Evolutionary conservation across 116 monocot genomes (phyloP).

Genomic region (Dioscorea cayenensis): DNA sequence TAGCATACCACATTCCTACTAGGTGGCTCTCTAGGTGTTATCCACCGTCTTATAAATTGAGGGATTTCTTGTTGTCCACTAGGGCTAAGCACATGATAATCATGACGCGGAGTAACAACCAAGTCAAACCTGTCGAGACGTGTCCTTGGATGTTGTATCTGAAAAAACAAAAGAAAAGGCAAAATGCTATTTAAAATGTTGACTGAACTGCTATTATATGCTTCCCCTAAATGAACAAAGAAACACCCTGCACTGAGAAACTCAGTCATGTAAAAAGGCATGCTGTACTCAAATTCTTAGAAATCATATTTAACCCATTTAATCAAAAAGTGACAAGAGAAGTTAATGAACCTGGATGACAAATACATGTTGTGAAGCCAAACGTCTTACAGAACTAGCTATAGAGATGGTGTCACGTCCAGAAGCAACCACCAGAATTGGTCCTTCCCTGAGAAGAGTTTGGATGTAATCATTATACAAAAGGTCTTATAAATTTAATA

Average conservation of each 20-base stretch:
- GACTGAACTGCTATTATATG: not conserved
- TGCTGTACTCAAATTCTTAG: not conserved
- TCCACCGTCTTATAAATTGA: conserved; percentile 54
- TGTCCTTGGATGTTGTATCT: conserved; percentile 97
- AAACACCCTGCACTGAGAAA: no score
- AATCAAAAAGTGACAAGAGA: not conserved
- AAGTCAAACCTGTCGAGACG: conserved; percentile 80
- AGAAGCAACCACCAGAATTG: conserved; percentile 86
- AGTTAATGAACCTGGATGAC: conserved; percentile 69
- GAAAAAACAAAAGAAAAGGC: not conserved
- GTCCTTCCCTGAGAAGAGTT: conserved; percentile 77
- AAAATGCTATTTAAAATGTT: not conserved
- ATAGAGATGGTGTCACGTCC: conserved; percentile 85
- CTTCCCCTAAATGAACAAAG: not conserved
- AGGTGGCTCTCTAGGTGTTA: conserved; percentile 87
- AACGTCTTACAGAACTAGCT: conserved; percentile 70
- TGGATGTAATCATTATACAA: not conserved
- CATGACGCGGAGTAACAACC: conserved; percentile 89
- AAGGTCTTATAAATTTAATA: not conserved
- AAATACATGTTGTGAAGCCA: conserved; percentile 85
- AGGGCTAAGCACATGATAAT: conserved; percentile 83
- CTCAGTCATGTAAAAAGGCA: not conserved
- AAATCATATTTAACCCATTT: not conserved
- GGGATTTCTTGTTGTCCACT: conserved; percentile 83
- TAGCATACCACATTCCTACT: conserved; percentile 73